These are phyloP conservation scores for Conidiobolus incongruus DNA, from an alignment of 371 early-diverging fungal genomes.

Conservation along the genomic window DNA sequence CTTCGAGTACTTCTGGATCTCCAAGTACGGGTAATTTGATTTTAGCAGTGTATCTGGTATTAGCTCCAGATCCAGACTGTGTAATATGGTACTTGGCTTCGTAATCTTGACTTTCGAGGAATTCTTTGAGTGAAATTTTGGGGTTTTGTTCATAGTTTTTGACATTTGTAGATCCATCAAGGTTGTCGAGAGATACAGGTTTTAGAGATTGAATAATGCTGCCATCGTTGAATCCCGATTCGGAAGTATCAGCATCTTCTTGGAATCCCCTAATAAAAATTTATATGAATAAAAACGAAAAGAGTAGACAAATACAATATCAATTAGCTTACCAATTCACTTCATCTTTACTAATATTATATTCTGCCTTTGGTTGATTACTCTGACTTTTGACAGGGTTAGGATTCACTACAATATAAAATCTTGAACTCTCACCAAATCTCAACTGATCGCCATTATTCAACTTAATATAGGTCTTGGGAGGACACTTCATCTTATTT, in stretches of 20 bases:
- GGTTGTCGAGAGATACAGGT: too few species aligned
- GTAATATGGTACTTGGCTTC: too few species aligned
- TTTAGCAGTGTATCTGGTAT: too few species aligned
- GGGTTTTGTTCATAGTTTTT: too few species aligned
- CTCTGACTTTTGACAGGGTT: neutral
- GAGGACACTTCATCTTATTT: neutral
- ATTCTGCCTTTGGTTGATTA: neutral
- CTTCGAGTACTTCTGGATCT: too few species aligned
- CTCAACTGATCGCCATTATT: neutral
- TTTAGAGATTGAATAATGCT: too few species aligned
- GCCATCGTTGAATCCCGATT: too few species aligned
- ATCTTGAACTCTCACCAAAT: slow-evolving; percentile 1
- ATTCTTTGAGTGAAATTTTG: too few species aligned
- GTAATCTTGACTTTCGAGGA: too few species aligned
- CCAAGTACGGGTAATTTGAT: too few species aligned
- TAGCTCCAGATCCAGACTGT: too few species aligned
- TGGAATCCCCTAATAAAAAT: neutral
- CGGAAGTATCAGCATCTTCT: neutral
- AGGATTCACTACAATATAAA: neutral
- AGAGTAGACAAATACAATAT: neutral
- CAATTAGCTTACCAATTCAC: neutral
- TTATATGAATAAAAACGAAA: neutral
- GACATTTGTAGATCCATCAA: too few species aligned
- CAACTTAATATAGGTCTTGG: neutral
- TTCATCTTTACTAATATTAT: neutral